Evolutionary conservation across 768 basidiomycete genomes (phyloP), one percentile per base, ranked within the genome.

Genomic region (Auricularia cornea): DNA sequence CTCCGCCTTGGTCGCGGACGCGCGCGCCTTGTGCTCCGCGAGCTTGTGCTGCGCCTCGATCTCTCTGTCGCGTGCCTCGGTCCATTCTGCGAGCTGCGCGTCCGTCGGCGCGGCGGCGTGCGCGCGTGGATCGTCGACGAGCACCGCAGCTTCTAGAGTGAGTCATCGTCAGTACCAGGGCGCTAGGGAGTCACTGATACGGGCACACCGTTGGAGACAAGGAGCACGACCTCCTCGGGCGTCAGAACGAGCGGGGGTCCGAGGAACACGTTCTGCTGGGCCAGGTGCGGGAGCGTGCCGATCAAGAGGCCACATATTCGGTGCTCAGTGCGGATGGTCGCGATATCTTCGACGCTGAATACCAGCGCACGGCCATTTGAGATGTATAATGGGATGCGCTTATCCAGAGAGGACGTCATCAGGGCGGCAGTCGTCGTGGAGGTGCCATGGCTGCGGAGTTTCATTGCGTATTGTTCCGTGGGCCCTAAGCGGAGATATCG

Each of bases 251-350:
- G 78, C 1, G 97, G 97, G n/a, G 94, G 76, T 6, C 97, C 97
- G 35, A 99, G 80, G 72, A 99, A 99, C 2, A 90, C 84, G 77
- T 99, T 99, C 75, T 99, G 97, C 69, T 98, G 95, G 1, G 94
- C 87, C 1, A 98, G 81, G 71, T 94, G 93, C 2, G 97, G 95
- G 16, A 99, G 83, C 1, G 97, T 98, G 0, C 97, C 97, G 0
- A 85, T 82, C 52, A 98, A 76, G 52, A 93, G 79, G 38, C 96
- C 94, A 69, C 91, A 94, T 57, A 98, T 82, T 62, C 80, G 86
- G 73, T 97, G 87, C 67, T 86, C 76, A 32, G 89, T 84, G 40
- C 97, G 90, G 11, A 99, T 77, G 5, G 76, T 80, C 10, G 88
- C 87, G 68, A 93, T 87, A 71, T 94, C 96, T 95, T 70, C 16